phyloP scores from a whole-genome alignment of 768 basidiomycete genomes.

The Hemileccinum rubropunctum region DNA sequence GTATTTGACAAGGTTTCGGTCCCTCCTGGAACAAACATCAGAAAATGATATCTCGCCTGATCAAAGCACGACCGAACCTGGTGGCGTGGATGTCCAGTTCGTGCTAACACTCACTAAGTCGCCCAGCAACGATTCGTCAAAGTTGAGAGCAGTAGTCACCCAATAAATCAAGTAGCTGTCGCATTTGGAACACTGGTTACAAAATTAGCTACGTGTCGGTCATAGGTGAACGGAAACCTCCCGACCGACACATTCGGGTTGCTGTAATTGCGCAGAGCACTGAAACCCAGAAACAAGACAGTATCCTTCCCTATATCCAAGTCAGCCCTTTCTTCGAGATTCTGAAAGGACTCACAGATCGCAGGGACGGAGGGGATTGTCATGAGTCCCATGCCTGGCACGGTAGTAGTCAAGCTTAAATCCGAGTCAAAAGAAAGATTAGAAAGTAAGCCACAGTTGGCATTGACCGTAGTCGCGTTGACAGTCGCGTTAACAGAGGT shows the following conservation, averaged over 20 bases:
- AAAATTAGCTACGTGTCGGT: neutral
- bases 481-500: neutral
- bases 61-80: neutral
- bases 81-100: neutral
- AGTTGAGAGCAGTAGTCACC: neutral
- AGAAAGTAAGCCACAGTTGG: neutral
- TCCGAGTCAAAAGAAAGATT: neutral
- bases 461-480: neutral
- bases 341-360: neutral
- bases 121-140: neutral
- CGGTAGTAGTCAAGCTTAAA: neutral
- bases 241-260: neutral
- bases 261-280: neutral
- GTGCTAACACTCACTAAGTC: neutral
- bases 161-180: neutral
- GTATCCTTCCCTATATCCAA: neutral
- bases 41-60: neutral
- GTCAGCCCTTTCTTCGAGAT: neutral
- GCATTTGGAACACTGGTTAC: neutral
- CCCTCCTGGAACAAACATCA: neutral
- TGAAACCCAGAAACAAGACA: neutral
- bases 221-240: neutral
- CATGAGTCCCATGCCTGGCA: neutral
- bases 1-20: neutral
- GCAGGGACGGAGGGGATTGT: neutral